Evolutionary conservation across 768 basidiomycete species (phyloP), one percentile per base, ranked within the genome.

Genomic region (Tylopilus balloui): DNA sequence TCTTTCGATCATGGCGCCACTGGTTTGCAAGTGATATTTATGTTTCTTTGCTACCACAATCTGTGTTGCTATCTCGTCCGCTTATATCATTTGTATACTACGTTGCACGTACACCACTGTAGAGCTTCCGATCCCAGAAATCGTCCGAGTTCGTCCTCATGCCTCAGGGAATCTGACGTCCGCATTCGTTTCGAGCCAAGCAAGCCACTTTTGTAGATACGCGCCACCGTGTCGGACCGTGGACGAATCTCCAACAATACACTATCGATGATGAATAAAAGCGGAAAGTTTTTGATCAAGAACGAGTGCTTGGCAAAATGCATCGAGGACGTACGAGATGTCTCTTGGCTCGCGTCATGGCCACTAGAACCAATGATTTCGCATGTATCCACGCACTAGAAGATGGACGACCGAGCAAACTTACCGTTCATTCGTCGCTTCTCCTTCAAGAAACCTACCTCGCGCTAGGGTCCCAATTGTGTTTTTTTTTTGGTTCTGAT

Each of bases 391-490:
- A n/a, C n/a, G n/a, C n/a, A n/a, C n/a, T n/a, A n/a, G n/a, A n/a
- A n/a, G n/a, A n/a, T n/a, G n/a, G n/a, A n/a, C n/a, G n/a, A n/a
- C n/a, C n/a, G 6, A 25, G n/a, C 14, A 23, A 10, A 1, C 6
- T 40, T 56, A 84, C 87, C 90, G 62, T 99, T 99, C 61, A 99
- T 71, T 31, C 96, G 73, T 40, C 96, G 76, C 57, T 91, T 88
- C 62, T 99, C 96, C 63, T 87, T 90, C 61, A 99, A 67, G 66
- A 99, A 99, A 0, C 95, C 95, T 2, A 98, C 91, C 56, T 95
- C 89, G 31, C 92, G 77, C 81, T 91, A 60, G 13, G 38, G 32
- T 48, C 15, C n/a, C n/a, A 27, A 13, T 38, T 9, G 4, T 29
- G 8, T 27, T 25, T 11, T n/a, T 24, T 25, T 17, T 10, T 8